Evolutionary conservation across 2,329 filamentous ascomycete genomes (phyloP).

Genomic region (Alternaria rosae): DNA sequence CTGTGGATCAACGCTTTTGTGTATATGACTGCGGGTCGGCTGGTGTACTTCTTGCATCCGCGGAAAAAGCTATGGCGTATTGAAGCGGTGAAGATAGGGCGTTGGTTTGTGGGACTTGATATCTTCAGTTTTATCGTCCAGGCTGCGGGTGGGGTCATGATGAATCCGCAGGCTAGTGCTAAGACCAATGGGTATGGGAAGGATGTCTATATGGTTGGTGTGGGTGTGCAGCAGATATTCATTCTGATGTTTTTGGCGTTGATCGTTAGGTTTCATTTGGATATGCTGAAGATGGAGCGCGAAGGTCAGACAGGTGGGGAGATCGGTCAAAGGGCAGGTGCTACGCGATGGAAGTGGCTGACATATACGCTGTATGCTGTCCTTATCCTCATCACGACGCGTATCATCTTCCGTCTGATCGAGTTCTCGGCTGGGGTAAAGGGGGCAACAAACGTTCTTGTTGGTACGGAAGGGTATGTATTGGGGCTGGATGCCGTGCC

Average conservation of each 20-base stretch:
- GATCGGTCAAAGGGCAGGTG: accelerated
- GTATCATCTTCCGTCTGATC: slow-evolving; percentile 67
- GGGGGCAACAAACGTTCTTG: slow-evolving; percentile 22
- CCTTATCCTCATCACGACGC: slow-evolving; percentile 55
- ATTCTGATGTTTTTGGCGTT: background rate
- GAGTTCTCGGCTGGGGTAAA: slow-evolving; percentile 62
- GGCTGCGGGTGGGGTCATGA: background rate
- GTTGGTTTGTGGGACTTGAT: background rate
- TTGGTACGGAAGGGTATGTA: slow-evolving; percentile 49
- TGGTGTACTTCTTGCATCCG: slow-evolving; percentile 52
- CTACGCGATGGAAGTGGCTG: slow-evolving; percentile 24
- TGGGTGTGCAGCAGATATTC: background rate
- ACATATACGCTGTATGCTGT: slow-evolving; percentile 53
- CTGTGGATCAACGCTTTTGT: slow-evolving; percentile 57
- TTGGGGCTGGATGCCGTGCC: slow-evolving; percentile 63
- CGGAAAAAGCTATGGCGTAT: slow-evolving; percentile 45
- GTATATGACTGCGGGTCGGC: slow-evolving; percentile 51
- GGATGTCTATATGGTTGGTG: background rate
- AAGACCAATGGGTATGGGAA: background rate
- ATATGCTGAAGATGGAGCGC: background rate
- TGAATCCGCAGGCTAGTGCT: background rate
- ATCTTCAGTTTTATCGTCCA: background rate
- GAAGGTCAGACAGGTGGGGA: background rate
- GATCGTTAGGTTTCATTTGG: background rate
- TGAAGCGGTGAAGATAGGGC: slow-evolving; percentile 44